Conservation (phyloP, 2,329 filamentous ascomycete species). For the Stagonosporopsis chrysanthemi region DNA sequence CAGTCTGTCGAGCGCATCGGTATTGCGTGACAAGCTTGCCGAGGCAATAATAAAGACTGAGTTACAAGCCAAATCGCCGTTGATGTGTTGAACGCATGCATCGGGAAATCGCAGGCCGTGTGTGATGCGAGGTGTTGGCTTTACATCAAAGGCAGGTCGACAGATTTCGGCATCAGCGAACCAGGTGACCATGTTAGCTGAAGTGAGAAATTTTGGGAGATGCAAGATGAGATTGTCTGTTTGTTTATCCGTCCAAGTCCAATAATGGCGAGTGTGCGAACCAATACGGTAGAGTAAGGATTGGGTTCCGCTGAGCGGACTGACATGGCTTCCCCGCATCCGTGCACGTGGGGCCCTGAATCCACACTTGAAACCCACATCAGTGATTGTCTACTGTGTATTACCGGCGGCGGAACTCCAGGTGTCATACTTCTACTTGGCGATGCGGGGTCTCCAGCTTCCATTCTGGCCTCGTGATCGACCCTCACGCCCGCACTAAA, state of each 20-base stretch:
- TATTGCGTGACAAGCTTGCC: conserved; percentile 3
- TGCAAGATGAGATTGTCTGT: not conserved
- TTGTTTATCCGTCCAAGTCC: not conserved
- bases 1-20: conserved; percentile 3
- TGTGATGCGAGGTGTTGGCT: conserved; percentile 2
- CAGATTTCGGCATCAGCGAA: conserved; percentile 1
- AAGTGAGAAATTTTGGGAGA: not conserved
- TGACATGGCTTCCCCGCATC: not conserved
- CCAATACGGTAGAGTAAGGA: not conserved
- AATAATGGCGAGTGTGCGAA: not conserved
- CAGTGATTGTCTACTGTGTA: not conserved
- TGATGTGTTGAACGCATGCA: conserved; percentile 3
- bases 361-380: conserved; percentile 1
- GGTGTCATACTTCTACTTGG: not conserved
- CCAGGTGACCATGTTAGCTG: conserved; percentile 1
- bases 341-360: not conserved
- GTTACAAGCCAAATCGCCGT: conserved; percentile 1
- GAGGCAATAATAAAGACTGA: not conserved
- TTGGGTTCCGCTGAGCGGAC: not conserved
- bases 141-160: conserved; percentile 5
- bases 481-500: too few species aligned
- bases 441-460: not conserved
- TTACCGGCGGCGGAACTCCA: not conserved
- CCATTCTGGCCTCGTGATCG: not conserved
- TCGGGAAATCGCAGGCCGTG: conserved; percentile 1